Conservation (phyloP, 176 grass and related monocot species). For the Lolium rigidum region DNA sequence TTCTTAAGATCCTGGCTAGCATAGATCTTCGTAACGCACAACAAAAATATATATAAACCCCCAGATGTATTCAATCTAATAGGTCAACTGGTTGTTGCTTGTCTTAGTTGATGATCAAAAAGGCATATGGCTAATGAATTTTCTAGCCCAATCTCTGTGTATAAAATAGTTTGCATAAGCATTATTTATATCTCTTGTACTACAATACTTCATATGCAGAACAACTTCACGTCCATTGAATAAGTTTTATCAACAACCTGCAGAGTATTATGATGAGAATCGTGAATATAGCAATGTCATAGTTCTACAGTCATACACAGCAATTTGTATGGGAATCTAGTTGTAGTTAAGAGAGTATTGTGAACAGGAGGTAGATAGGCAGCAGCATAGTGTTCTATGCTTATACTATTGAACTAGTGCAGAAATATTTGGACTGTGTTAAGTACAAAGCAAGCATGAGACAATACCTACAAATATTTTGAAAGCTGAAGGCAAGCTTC, state of each 20-base stretch:
- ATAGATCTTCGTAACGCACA: no score
- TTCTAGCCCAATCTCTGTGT: neutral
- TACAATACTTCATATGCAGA: constrained; percentile 18
- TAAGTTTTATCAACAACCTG: neutral
- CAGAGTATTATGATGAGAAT: constrained; percentile 1
- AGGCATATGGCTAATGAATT: neutral
- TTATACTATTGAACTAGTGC: neutral
- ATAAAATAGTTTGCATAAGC: neutral
- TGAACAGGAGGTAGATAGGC: constrained; percentile 17
- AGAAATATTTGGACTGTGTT: neutral
- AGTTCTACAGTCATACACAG: neutral
- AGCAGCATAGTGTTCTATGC: neutral
- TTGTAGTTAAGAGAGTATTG: constrained; percentile 17
- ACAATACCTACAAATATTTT: constrained; percentile 98
- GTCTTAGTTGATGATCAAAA: neutral
- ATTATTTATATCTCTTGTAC: neutral
- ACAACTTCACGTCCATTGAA: neutral
- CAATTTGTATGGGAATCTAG: neutral
- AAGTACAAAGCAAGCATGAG: constrained; percentile 41
- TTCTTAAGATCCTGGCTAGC: no score
- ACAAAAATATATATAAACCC: no score
- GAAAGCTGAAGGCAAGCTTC: constrained; percentile 95
- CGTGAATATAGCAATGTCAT: neutral
- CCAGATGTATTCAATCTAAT: neutral
- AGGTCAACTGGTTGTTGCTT: neutral